Base-by-base conservation (phyloP, 495 filamentous ascomycete genomes). In the Hypoxylon trugodes region DNA sequence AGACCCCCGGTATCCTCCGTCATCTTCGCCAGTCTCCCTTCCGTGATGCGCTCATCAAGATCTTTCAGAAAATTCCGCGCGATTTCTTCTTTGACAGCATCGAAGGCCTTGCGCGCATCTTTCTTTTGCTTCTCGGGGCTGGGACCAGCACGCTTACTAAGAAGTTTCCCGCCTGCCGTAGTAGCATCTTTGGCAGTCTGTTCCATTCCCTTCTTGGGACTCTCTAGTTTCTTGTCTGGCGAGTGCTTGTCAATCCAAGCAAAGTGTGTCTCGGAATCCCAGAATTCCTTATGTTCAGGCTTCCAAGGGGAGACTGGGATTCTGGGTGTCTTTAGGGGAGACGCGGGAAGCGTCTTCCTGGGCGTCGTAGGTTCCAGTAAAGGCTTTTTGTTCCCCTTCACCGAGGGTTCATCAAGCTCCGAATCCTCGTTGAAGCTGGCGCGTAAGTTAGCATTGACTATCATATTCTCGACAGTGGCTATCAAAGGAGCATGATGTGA, bases 221-320 rank as follows among this genome's bases (percentile, higher is more conserved):
- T 45, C 24, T 73, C 63, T 1, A 57, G 69, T n/a, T 76, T 69
- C 59, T 91, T 92, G 25, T 78, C 76, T 0, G 89, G 87, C 5
- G 90, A 90, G 73, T 93, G 86, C 55, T 89, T 74, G 59, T 96
- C 91, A 63, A 92, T 88, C 92, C 91, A 96, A 52, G 85, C 84
- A 73, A 93, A 90, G 59, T 90, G 86, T 9, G 84, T 74, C 22
- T 88, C 88, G 57, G 87, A 84, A 51, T 81, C 83, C 93, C 93
- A 97, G 74, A 96, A 96, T 9, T 84, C 83, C 66, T 95, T 92
- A 21, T 86, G 81, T 48, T 82, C 89, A 37, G 87, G 87, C 38
- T 87, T 84, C 68, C 90, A 83, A 0, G 76, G 73, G 46, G 76
- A 75, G 53, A 50, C 41, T 21, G 77, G 76, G 33, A 81, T 76